Percentiles rank a stretch among this genome's conserved stretches.
Evolutionary conservation across 2,329 filamentous ascomycete species (phyloP).

Genomic region (Penicillium rolfsii): DNA sequence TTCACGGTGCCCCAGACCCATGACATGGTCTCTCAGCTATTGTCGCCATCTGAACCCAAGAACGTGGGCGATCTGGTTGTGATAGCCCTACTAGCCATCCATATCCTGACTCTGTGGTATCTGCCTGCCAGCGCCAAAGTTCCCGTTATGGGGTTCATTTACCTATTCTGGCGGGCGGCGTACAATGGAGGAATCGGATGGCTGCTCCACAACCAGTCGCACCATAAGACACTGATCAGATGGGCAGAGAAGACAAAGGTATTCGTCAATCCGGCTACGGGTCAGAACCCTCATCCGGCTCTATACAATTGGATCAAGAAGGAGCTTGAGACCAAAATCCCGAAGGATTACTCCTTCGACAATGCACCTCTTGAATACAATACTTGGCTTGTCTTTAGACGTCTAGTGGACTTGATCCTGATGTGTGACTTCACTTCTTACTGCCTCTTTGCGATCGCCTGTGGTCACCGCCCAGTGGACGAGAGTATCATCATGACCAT

Average conservation of each 20-base stretch:
- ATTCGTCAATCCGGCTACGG: constrained; percentile 81
- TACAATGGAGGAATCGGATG: constrained; percentile 96
- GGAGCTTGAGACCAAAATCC: constrained; percentile 93
- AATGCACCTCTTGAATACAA: constrained; percentile 97
- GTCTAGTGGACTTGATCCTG: constrained; percentile 92
- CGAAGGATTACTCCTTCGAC: constrained; percentile 90
- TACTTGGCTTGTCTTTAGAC: constrained; percentile 95
- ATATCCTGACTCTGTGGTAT: constrained; percentile 73
- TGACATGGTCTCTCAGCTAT: constrained; percentile 97
- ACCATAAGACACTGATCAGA: constrained; percentile 79
- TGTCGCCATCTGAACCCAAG: constrained; percentile 93
- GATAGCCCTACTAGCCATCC: constrained; percentile 73
- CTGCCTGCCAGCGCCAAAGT: constrained; percentile 72
- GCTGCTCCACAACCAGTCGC: constrained; percentile 85
- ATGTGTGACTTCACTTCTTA: constrained; percentile 99
- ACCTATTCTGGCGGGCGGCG: constrained; percentile 86
- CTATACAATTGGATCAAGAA: constrained; percentile 82
- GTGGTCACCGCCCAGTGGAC: constrained; percentile 71
- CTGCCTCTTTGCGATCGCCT: constrained; percentile 91
- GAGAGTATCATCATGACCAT: constrained; percentile 71
- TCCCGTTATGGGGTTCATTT: constrained; percentile 78
- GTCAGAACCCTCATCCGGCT: constrained; percentile 78
- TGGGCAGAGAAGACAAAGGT: constrained; percentile 87
- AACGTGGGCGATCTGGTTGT: constrained; percentile 86
- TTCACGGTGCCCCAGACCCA: constrained; percentile 95